Base-by-base conservation (phyloP, 352 stramenopile genomes). In the Globisporangium sylvaticum region DNA sequence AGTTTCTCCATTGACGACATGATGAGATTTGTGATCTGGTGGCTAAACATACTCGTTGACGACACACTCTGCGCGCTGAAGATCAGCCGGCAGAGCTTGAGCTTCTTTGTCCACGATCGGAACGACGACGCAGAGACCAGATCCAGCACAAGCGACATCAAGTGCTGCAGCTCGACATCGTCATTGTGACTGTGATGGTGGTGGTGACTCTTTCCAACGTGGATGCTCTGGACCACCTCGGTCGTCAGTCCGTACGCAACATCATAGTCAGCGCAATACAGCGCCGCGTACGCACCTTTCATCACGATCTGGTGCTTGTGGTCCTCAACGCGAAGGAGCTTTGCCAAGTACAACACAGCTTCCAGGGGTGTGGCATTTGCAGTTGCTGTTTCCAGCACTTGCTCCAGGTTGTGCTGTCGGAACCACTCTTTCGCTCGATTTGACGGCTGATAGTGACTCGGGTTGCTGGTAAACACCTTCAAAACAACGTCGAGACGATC, bases 231-330 rank as follows among this genome's bases (percentile, higher is more conserved):
- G 4, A 80, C 70, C 24, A 89, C 68, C 62, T 80, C 63, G 37
- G 73, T 78, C 1, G 78, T 84, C 34, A 92, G 64, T 12, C 71
- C 62, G 32, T 82, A 78, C 15, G 83, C 79, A 55, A 84, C 76
- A 37, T 90, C 81, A 24, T 81, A 91, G 65, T 92, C 83, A 37
- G 76, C 73, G 39, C 81, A 90, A 37, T 91, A 90, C 1, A 92
- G 64, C 3, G 84, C 81, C 5, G 84, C 78, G 62, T 91, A 89
- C 6, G 83, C 79, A 10, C 80, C 81, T 70, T 90, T 88, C 69
- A 90, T 78, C 69, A 74, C 65, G 44, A 91, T 88, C 48, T 79
- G 69, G 25, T 81, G 62, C 46, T 77, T 77, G 18, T 73, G 50
- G 12, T 68, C 63, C 37, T 77, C 70, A 12, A 90, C 71, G 34